Evolutionary conservation across 2,329 filamentous ascomycete genomes (phyloP), one percentile per base, ranked within the genome.

Genomic region (Pseudogymnoascus sp.): DNA sequence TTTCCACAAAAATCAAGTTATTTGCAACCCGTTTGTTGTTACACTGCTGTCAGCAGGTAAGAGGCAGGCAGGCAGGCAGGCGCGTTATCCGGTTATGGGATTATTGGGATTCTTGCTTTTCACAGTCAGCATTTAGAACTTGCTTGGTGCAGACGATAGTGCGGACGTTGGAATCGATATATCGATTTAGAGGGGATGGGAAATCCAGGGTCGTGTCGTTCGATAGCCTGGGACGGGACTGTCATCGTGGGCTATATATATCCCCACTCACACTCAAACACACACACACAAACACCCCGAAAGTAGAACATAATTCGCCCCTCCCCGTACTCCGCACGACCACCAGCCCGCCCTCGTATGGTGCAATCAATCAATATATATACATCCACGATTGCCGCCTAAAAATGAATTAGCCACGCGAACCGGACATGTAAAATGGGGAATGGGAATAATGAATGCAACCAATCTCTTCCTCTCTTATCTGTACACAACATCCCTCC

Each of bases 311-410:
- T 54, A 18, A 32, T 8, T 54, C 43, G 4, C n/a, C 25, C 6
- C n/a, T 28, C 28, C 18, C 32, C 32, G 16, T 32, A 54, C 47
- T 32, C 47, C 47, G 5, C 47, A 32, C 47, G 11, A 11, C 47
- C 47, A 54, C 16, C 43, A 4, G 9, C 47, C 20, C 20, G 9
- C 9, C 32, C 47, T 28, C 18, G 28, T 54, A 54, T 54, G n/a
- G 47, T 20, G n/a, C 8, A 54, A 32, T 20, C 28, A 11, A 54
- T 22, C 20, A 22, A 22, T 22, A 22, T 22, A 22, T 54, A 54
- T 54, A 32, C 32, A 54, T 54, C 47, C 47, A 54, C 16, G 47
- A 54, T 54, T 54, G 47, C 47, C 47, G 47, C 47, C 47, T 54
- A 54, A 54, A 32, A 54, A 54, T 7, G n/a, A 54, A 54, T 54